These are phyloP conservation scores for Parsonsia alboflavescens DNA, from an alignment of 257 asterid genomes.

Conservation along the genomic window DNA sequence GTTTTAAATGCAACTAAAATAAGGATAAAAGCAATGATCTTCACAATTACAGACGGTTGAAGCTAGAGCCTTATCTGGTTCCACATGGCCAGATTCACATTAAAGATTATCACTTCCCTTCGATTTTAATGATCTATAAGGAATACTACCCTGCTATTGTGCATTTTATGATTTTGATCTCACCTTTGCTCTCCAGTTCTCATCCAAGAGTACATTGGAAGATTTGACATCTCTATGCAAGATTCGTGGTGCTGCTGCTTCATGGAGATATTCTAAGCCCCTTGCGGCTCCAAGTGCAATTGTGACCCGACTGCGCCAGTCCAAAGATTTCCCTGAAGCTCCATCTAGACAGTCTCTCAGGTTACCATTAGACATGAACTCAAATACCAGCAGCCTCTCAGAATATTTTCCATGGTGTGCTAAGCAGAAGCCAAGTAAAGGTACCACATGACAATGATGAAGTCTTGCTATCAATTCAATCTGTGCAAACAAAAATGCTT, in stretches of 20 bases:
- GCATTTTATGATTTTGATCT: background rate
- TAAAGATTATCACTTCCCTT: background rate
- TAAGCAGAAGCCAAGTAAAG: conserved; percentile 86
- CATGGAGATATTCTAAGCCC: conserved; percentile 97
- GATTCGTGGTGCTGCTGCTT: conserved; percentile 95
- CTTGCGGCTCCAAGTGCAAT: conserved; percentile 99
- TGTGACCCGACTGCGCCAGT: conserved; percentile 69
- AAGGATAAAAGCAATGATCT: background rate
- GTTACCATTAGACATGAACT: conserved; percentile 73
- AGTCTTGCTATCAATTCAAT: conserved; percentile 86
- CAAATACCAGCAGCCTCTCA: conserved; percentile 84
- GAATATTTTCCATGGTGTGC: conserved; percentile 64
- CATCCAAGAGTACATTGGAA: conserved; percentile 84
- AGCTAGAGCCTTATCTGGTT: background rate
- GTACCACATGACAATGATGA: conserved; percentile 92
- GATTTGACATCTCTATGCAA: conserved; percentile 97
- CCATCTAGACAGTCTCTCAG: conserved; percentile 86
- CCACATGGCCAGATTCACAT: background rate
- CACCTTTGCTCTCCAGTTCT: conserved; percentile 92
- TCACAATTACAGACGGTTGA: background rate
- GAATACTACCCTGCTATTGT: background rate
- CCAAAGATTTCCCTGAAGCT: conserved; percentile 47
- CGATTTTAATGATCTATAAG: background rate
- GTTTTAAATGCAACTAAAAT: background rate
- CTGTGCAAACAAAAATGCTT: conserved; percentile 31